A percentile compares a stretch with the other conserved stretches of the same genome.
Conservation (phyloP, 192 early-diverging fungal genomes). For the Rhizophagus sp. region DNA sequence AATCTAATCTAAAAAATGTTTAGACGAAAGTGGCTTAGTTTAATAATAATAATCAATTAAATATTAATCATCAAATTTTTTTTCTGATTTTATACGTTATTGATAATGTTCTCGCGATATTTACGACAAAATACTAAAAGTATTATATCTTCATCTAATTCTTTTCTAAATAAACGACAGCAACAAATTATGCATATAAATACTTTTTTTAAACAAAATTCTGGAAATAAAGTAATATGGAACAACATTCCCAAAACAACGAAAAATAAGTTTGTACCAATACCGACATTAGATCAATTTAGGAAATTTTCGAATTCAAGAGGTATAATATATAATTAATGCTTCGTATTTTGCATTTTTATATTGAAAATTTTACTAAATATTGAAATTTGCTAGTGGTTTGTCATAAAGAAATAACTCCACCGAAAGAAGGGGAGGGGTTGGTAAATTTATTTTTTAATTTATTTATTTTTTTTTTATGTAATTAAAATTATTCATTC, state of each 20-base stretch:
- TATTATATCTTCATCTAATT: neutral
- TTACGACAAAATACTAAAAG: neutral
- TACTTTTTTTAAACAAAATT: neutral
- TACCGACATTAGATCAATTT: neutral
- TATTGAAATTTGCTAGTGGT: neutral
- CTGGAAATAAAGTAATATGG: neutral
- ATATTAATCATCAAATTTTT: neutral
- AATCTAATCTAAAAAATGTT: neutral
- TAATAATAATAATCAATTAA: too few relatives aligned
- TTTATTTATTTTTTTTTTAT: neutral
- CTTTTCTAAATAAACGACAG: neutral
- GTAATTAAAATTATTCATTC: neutral
- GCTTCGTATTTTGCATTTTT: neutral
- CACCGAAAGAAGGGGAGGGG: slow-evolving; percentile 23
- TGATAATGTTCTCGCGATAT: neutral
- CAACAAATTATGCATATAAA: neutral
- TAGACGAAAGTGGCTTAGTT: neutral
- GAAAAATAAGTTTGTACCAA: neutral
- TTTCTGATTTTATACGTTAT: neutral
- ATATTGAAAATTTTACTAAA: neutral
- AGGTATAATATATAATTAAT: neutral
- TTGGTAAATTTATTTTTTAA: neutral
- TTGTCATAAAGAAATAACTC: slow-evolving; percentile 18
- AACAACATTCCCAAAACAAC: neutral
- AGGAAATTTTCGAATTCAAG: neutral